Conservation (phyloP, 2,329 filamentous ascomycete genomes). For the Ceratocystis diversiconidia region DNA sequence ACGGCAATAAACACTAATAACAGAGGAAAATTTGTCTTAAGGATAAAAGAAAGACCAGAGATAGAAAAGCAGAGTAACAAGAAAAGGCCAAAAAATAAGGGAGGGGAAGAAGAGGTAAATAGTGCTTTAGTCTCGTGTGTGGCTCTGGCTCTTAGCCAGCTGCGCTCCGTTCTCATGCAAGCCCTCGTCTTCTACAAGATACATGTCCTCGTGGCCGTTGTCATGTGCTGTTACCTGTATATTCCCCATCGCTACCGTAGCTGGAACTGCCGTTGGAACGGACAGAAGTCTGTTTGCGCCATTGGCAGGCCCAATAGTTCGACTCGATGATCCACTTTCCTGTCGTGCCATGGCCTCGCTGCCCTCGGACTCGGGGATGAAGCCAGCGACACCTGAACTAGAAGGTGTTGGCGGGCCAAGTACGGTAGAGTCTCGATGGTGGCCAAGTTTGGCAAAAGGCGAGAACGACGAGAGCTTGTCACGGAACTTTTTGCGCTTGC, state of each 20-base stretch:
- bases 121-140: background rate
- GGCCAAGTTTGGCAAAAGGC: conserved; percentile 15
- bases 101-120: background rate
- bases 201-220: conserved; percentile 17
- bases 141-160: background rate
- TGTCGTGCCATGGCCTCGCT: conserved; percentile 5
- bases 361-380: background rate
- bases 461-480: conserved; percentile 13
- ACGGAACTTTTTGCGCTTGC: conserved; percentile 12
- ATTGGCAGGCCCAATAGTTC: background rate
- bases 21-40: too few species aligned
- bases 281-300: background rate
- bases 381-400: background rate
- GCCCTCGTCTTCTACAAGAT: conserved; percentile 14
- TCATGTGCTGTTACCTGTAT: conserved; percentile 11
- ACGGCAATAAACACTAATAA: background rate
- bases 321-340: conserved; percentile 2
- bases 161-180: background rate
- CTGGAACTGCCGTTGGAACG: background rate
- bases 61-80: background rate
- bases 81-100: background rate
- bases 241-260: background rate
- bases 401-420: background rate
- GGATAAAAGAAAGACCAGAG: background rate
- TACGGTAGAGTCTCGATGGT: background rate